Conservation (phyloP, 1,284 basidiomycete genomes). For the Spongispora temasekensis region DNA sequence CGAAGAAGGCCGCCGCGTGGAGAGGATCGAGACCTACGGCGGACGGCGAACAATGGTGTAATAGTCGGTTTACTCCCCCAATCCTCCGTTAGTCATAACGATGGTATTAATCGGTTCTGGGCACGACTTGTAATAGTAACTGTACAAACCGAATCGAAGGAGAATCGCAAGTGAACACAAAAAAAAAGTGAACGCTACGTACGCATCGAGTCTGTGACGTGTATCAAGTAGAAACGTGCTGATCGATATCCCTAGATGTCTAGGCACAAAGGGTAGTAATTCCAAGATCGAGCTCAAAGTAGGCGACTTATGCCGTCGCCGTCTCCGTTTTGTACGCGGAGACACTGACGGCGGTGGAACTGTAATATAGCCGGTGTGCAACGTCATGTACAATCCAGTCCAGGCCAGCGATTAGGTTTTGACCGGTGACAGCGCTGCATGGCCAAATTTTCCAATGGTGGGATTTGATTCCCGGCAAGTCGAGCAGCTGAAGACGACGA, state of each 20-base stretch:
- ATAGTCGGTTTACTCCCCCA: slow-evolving; percentile 3
- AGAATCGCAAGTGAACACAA: slow-evolving; percentile 10
- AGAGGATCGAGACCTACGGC: slow-evolving; percentile 19
- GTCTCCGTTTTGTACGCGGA: slow-evolving; percentile 2
- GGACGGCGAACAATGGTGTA: slow-evolving; percentile 2
- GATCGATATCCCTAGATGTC: slow-evolving; percentile 9
- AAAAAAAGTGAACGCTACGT: not conserved
- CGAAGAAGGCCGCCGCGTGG: slow-evolving; percentile 26
- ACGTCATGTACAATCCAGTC: slow-evolving; percentile 96
- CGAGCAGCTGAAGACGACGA: slow-evolving; percentile 59
- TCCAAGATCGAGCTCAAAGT: not conserved
- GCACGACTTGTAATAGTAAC: slow-evolving; percentile 14
- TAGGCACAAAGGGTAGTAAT: slow-evolving; percentile 12
- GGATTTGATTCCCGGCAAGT: slow-evolving; percentile 75
- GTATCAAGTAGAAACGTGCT: slow-evolving; percentile 11
- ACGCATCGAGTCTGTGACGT: slow-evolving; percentile 8
- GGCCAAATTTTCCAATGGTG: slow-evolving; percentile 92
- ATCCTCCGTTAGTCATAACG: slow-evolving; percentile 13
- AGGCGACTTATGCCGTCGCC: not conserved
- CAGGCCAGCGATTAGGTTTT: slow-evolving; percentile 82
- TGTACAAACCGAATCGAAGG: slow-evolving; percentile 2
- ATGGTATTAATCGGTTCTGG: slow-evolving; percentile 11
- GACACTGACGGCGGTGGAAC: slow-evolving; percentile 23
- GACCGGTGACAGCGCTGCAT: slow-evolving; percentile 90
- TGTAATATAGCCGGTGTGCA: slow-evolving; percentile 77